A percentile compares a stretch with the other conserved stretches of the same genome.
These are phyloP conservation scores for Epichloe hybrida DNA, from an alignment of 2,329 filamentous ascomycete genomes.

Conservation along the genomic window DNA sequence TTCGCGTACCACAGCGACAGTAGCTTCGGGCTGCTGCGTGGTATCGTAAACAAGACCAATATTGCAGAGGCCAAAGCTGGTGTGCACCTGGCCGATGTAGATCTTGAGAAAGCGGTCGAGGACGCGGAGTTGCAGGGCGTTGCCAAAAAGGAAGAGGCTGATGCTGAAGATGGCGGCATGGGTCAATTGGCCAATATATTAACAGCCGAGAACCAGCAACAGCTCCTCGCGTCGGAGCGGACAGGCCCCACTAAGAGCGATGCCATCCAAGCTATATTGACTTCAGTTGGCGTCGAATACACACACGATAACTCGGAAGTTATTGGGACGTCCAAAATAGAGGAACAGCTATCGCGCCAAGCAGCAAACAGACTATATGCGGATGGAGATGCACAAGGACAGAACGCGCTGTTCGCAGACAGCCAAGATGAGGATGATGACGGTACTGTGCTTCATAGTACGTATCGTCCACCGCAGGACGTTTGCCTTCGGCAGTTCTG, in stretches of 20 bases:
- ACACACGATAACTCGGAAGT: constrained; percentile 96
- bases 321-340: constrained; percentile 82
- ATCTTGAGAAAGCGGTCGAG: constrained; percentile 48
- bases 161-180: constrained; percentile 53
- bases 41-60: constrained; percentile 98
- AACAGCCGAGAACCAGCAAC: constrained; percentile 32
- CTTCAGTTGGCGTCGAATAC: constrained; percentile 80
- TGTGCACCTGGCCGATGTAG: constrained; percentile 64
- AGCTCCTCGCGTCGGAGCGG: constrained; percentile 20
- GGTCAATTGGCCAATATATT: constrained; percentile 52
- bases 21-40: constrained; percentile 68
- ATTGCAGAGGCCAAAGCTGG: constrained; percentile 85
- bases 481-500: constrained; percentile 78
- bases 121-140: constrained; percentile 32
- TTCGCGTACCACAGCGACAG: constrained; percentile 68
- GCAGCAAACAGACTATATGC: constrained; percentile 49
- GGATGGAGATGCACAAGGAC: constrained; percentile 30
- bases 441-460: constrained; percentile 19
- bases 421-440: constrained; percentile 22
- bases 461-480: constrained; percentile 59
- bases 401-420: constrained; percentile 45
- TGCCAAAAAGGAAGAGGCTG: constrained; percentile 34
- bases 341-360: constrained; percentile 65
- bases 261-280: constrained; percentile 77
- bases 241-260: constrained; percentile 42